Base-by-base conservation (phyloP, 345 rosid species). In the Barbarea vulgaris region DNA sequence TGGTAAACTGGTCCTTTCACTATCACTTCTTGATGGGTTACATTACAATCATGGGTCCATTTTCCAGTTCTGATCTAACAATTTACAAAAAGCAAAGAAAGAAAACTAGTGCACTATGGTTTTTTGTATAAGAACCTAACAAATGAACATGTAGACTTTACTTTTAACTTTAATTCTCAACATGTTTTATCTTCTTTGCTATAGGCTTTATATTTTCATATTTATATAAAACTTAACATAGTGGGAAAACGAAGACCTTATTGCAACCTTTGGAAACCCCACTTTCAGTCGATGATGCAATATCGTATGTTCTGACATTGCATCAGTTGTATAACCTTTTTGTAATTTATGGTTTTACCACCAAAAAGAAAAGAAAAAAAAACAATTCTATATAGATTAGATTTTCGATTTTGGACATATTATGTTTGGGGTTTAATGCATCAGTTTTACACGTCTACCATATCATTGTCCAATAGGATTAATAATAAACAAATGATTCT, bases 1-100 rank as follows among this genome's bases (percentile, higher is more conserved):
- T 53, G 79, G 70, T 69, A 52, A 76, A 61, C 58, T 42, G 75
- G 53, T 69, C 4, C 28, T 76, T 54, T 76, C 75, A 76, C 65
- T 3, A 42, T 42, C 64, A 69, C 70, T 60, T 34, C 50, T 13
- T 62, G 58, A 62, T 69, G 58, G 50, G 52, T 76, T 53, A 34
- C 75, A 44, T 18, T 25, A 54, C 14, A 69, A 69, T 33, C 11
- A 9, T 54, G 65, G 65, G 75, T 69, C 80, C 71, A 76, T 54
- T 33, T 69, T 55, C 65, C 31, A 15, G 41, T 69, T 44, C 44
- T 62, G 48, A 62, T 69, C 59, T 54, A 69, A 34, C 71, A 69
- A 17, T 55, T 46, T 69, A 47, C 59, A 42, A 61, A 76, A 76
- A 41, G 50, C 17, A 61, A 31, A 76, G 70, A 17, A 65, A 62